Evolutionary conservation across 257 asterid genomes (phyloP).

Genomic region (Solanum ossicruentum): DNA sequence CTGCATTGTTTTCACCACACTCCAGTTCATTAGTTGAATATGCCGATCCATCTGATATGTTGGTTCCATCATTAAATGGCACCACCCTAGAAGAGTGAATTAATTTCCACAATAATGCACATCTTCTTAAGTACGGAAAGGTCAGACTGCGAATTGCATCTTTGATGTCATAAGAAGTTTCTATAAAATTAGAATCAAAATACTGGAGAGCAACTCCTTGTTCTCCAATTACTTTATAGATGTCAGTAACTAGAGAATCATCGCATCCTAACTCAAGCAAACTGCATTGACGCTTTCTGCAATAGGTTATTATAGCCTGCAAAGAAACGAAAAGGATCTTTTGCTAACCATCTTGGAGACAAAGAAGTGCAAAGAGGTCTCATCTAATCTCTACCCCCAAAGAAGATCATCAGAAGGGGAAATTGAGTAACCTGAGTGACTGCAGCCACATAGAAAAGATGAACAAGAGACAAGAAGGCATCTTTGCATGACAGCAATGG

Average conservation of each 20-base stretch:
- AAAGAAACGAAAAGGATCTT: not conserved
- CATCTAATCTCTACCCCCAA: not conserved
- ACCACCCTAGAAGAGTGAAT: conserved; percentile 36
- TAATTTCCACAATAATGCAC: conserved; percentile 84
- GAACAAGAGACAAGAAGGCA: conserved; percentile 69
- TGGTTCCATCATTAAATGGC: conserved; percentile 48
- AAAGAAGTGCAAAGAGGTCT: not conserved
- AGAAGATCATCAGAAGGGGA: not conserved
- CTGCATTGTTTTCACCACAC: conserved; percentile 5
- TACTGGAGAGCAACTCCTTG: conserved; percentile 35
- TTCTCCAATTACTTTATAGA: conserved; percentile 35
- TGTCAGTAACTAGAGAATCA: conserved; percentile 56
- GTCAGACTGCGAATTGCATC: conserved; percentile 63
- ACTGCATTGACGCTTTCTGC: conserved; percentile 17
- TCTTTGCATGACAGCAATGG: conserved; percentile 66
- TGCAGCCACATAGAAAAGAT: conserved; percentile 42
- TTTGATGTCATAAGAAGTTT: conserved; percentile 33
- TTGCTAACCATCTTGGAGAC: not conserved
- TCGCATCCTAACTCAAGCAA: conserved; percentile 22
- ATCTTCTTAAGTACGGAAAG: conserved; percentile 84
- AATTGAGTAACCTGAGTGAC: conserved; percentile 14
- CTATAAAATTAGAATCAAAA: conserved; percentile 39
- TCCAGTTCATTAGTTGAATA: conserved; percentile 23
- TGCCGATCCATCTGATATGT: conserved; percentile 27
- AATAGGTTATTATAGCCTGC: conserved; percentile 53